phyloP scores from a whole-genome alignment of 140 eudicot species.

The Ambrosia hybrid region DNA sequence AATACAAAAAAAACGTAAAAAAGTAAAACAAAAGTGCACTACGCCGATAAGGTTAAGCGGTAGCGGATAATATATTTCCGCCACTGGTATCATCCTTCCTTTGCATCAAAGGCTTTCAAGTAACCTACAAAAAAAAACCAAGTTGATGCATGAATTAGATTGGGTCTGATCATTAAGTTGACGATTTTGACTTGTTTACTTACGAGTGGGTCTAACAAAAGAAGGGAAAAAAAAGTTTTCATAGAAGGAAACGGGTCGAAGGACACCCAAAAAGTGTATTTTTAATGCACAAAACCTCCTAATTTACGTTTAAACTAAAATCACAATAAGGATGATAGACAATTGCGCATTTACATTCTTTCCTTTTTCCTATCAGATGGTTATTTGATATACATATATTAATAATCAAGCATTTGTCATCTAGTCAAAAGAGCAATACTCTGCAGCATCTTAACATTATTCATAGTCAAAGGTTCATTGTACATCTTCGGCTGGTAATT shows the following conservation, averaged over 20 bases:
- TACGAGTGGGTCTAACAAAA: too few species aligned
- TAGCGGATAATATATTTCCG: too few species aligned
- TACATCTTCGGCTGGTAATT: background rate
- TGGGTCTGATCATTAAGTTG: background rate
- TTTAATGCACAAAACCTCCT: background rate
- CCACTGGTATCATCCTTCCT: too few species aligned
- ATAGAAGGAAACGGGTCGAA: too few species aligned
- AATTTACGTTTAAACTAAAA: background rate
- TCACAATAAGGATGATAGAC: background rate
- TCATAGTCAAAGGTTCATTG: conserved; percentile 1
- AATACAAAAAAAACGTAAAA: too few species aligned
- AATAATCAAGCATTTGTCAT: background rate
- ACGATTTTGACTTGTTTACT: too few species aligned
- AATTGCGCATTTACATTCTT: background rate
- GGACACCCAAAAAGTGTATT: background rate
- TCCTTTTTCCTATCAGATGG: background rate
- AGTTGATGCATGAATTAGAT: conserved; percentile 10
- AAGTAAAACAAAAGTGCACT: too few species aligned
- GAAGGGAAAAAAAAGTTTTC: too few species aligned
- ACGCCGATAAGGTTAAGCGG: too few species aligned
- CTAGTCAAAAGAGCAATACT: conserved; percentile 2
- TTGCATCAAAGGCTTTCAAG: conserved; percentile 96
- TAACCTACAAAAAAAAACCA: conserved; percentile 50
- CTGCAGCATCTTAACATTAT: conserved; percentile 2
- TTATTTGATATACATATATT: background rate